A percentile compares a stretch with the other conserved stretches of the same genome.
Conservation (phyloP, 164 flowering plant species). For the Akebia trifoliata region DNA sequence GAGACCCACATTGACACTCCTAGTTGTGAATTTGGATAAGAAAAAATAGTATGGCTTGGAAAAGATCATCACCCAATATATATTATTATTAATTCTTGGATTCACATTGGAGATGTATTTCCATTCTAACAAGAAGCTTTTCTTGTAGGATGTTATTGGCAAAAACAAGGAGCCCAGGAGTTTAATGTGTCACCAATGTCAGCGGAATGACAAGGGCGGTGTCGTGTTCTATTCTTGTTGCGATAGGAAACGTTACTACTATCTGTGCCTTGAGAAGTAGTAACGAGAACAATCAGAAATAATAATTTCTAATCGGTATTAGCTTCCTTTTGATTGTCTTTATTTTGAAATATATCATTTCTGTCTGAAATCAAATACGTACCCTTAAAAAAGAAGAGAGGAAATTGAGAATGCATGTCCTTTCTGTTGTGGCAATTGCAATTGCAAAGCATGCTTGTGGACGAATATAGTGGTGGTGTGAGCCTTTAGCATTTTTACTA, state of each 20-base stretch:
- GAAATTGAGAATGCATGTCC: constrained; percentile 56
- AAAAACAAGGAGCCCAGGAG: constrained; percentile 19
- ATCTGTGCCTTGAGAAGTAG: constrained; percentile 52
- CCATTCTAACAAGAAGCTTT: constrained; percentile 13
- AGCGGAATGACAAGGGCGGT: constrained; percentile 28
- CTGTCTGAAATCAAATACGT: constrained; percentile 39
- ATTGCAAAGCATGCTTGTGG: constrained; percentile 67
- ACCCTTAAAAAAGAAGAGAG: constrained; percentile 47
- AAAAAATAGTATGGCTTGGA: too few species aligned
- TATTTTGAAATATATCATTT: not conserved
- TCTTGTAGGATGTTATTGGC: constrained; percentile 20
- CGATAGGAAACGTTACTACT: constrained; percentile 52
- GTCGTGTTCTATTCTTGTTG: constrained; percentile 48
- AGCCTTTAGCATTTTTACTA: constrained; percentile 1
- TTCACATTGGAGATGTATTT: too few species aligned
- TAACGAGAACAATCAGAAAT: constrained; percentile 22
- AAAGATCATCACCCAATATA: too few species aligned
- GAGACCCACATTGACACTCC: too few species aligned
- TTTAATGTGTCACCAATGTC: constrained; percentile 62
- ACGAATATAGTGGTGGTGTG: constrained; percentile 31
- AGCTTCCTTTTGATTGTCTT: not conserved
- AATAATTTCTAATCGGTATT: not conserved
- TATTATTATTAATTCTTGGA: too few species aligned
- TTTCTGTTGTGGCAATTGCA: constrained; percentile 66
- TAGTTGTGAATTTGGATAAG: too few species aligned